phyloP scores from a whole-genome alignment of 1,284 basidiomycete species.

The Chalciporus sp. region DNA sequence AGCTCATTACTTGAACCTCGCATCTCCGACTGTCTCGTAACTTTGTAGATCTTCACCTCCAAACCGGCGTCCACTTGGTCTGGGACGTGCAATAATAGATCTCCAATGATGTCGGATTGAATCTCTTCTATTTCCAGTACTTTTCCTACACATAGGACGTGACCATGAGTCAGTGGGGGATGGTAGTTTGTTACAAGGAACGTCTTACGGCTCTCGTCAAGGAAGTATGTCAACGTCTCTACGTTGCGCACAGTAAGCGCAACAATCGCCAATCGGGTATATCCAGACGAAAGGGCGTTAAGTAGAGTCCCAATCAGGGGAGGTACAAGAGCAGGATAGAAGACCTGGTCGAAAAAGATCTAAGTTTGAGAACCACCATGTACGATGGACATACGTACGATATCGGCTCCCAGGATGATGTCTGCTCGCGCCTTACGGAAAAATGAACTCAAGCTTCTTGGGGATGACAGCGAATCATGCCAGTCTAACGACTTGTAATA shows the following conservation, averaged over 20 bases:
- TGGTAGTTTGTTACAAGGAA: neutral
- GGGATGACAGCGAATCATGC: constrained; percentile 52
- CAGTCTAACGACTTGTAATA: constrained; percentile 59
- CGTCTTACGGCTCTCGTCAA: constrained; percentile 40
- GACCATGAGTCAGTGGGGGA: constrained; percentile 1
- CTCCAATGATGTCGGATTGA: constrained; percentile 18
- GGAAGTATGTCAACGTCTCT: constrained; percentile 44
- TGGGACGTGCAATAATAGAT: constrained; percentile 8
- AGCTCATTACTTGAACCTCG: neutral
- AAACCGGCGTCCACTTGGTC: constrained; percentile 33
- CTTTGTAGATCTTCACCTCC: constrained; percentile 44
- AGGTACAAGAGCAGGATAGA: constrained; percentile 64
- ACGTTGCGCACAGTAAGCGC: constrained; percentile 59
- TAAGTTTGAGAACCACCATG: neutral
- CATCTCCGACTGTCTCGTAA: constrained; percentile 19
- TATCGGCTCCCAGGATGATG: constrained; percentile 69
- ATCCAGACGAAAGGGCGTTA: constrained; percentile 43
- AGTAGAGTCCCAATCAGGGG: constrained; percentile 55
- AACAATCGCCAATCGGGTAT: constrained; percentile 46
- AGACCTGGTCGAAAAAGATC: constrained; percentile 49
- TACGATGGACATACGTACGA: constrained; percentile 43
- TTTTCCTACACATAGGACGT: constrained; percentile 29
- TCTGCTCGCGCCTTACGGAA: constrained; percentile 50
- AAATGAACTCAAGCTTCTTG: constrained; percentile 22
- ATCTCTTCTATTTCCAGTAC: constrained; percentile 25